Evolutionary conservation across 768 basidiomycete genomes (phyloP).

Genomic region (Lactarius evosmus): DNA sequence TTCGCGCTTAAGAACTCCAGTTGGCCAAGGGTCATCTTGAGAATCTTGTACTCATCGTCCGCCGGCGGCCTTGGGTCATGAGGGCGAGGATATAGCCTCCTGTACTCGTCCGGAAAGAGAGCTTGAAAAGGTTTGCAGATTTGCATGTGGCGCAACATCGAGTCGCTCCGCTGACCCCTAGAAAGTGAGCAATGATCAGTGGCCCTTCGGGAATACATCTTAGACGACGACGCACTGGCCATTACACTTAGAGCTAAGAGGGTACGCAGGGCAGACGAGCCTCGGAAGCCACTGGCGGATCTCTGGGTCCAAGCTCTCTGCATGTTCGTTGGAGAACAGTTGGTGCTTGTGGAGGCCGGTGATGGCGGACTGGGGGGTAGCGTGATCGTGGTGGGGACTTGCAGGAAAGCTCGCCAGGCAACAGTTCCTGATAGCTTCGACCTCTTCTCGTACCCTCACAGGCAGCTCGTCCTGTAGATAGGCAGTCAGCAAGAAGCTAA

Average conservation of each 20-base stretch:
- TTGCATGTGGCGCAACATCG: constrained; percentile 7
- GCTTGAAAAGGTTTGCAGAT: not conserved
- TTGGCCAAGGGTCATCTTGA: constrained; percentile 17
- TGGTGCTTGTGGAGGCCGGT: constrained; percentile 13
- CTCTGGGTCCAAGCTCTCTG: constrained; percentile 2
- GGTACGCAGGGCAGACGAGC: constrained; percentile 11
- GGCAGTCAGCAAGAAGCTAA: not conserved
- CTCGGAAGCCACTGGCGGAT: constrained; percentile 21
- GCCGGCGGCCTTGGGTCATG: not conserved
- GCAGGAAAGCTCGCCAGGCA: not conserved
- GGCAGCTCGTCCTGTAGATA: constrained; percentile 7
- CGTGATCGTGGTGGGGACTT: not conserved
- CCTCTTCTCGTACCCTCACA: constrained; percentile 13
- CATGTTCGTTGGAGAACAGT: constrained; percentile 15
- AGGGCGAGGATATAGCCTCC: not conserved
- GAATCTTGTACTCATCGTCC: not conserved
- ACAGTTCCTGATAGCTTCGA: constrained; percentile 1
- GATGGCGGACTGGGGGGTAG: not conserved
- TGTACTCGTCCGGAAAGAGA: constrained; percentile 1
- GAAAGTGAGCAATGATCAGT: not conserved
- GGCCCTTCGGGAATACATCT: too few relatives aligned
- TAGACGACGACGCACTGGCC: constrained; percentile 1
- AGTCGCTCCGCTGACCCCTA: not conserved
- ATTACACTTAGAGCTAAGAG: constrained; percentile 3
- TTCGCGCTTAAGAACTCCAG: not conserved